Evolutionary conservation across 2,329 filamentous ascomycete genomes (phyloP).

Genomic region (Pseudocercospora crystallina): DNA sequence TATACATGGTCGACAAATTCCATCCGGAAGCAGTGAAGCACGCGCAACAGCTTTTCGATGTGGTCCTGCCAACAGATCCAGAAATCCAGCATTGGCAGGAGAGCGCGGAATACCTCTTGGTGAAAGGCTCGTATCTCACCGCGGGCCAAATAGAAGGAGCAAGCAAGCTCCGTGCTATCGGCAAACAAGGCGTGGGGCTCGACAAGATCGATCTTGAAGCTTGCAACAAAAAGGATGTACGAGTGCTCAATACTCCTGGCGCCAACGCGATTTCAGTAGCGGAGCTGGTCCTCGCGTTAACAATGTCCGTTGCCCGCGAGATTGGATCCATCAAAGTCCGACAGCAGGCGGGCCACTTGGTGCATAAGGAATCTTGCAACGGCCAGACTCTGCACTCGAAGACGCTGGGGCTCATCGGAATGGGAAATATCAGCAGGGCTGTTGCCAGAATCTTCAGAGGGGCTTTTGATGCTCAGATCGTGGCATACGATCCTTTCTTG

Average conservation of each 20-base stretch:
- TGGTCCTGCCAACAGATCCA: slow-evolving; percentile 38
- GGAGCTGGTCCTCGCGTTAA: slow-evolving; percentile 35
- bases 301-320: slow-evolving; percentile 31
- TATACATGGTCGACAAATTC: slow-evolving; percentile 30
- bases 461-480: slow-evolving; percentile 29
- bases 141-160: slow-evolving; percentile 26
- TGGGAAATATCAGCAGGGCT: slow-evolving; percentile 39
- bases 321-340: slow-evolving; percentile 32
- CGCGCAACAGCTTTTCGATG: slow-evolving; percentile 42
- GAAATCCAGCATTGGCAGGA: slow-evolving; percentile 42
- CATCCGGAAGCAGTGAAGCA: slow-evolving; percentile 29
- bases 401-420: slow-evolving; percentile 39
- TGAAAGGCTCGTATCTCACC: slow-evolving; percentile 36
- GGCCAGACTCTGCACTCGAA: slow-evolving; percentile 38
- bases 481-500: slow-evolving; percentile 38
- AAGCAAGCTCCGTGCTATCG: slow-evolving; percentile 42
- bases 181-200: slow-evolving; percentile 51
- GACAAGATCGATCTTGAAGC: slow-evolving; percentile 48
- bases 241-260: slow-evolving; percentile 51
- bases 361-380: slow-evolving; percentile 45
- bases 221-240: slow-evolving; percentile 41
- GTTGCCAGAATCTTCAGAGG: slow-evolving; percentile 36
- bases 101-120: slow-evolving; percentile 43
- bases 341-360: slow-evolving; percentile 25
- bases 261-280: slow-evolving; percentile 41